A percentile compares a stretch with the other conserved stretches of the same genome.
Evolutionary conservation across 1,284 basidiomycete genomes (phyloP).

Genomic region (Ceratobasidium sp.): DNA sequence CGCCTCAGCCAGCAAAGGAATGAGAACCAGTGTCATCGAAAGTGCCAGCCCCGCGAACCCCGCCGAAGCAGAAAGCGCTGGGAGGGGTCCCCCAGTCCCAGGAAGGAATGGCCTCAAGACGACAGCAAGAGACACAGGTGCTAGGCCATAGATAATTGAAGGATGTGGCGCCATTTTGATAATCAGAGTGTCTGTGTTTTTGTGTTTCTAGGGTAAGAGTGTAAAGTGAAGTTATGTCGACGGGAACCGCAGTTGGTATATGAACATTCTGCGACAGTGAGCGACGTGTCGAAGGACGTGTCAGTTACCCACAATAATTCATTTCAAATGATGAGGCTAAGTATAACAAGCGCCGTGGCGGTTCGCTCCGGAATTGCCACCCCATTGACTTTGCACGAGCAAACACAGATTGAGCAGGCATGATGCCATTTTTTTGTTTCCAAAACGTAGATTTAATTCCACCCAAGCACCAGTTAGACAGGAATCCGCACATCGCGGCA

Average conservation of each 20-base stretch:
- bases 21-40: constrained; percentile 73
- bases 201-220: too few species aligned
- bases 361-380: too few species aligned
- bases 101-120: constrained; percentile 36
- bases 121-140: constrained; percentile 24
- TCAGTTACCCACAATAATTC: constrained; percentile 36
- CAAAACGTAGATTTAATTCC: too few species aligned
- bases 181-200: too few species aligned
- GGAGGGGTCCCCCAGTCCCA: constrained; percentile 57
- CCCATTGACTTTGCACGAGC: too few species aligned
- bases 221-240: not conserved
- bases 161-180: not conserved
- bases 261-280: constrained; percentile 3
- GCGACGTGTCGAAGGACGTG: constrained; percentile 33
- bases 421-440: too few species aligned
- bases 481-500: too few species aligned
- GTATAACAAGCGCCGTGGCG: constrained; percentile 25
- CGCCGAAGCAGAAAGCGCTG: constrained; percentile 74
- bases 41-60: constrained; percentile 86
- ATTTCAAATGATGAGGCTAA: not conserved
- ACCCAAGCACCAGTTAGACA: too few species aligned
- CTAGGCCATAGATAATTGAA: constrained; percentile 24
- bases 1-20: constrained; percentile 77
- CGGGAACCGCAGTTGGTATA: constrained; percentile 1
- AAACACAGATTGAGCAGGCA: too few species aligned